Evolutionary conservation across 495 filamentous ascomycete species (phyloP).

Genomic region (Aspergillus sclerotiicarbonarius): DNA sequence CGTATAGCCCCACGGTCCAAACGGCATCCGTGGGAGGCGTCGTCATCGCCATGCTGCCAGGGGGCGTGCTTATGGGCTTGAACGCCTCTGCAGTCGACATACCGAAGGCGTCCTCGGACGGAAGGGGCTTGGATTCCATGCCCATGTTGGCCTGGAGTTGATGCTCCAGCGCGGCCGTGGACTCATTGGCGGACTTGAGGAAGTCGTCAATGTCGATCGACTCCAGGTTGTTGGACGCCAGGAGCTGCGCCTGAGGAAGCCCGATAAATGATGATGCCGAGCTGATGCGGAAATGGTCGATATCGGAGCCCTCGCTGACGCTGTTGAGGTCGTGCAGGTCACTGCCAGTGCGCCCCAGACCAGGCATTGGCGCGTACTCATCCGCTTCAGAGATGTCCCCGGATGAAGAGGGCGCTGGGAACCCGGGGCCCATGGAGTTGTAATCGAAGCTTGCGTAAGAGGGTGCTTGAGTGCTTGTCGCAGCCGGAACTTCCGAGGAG

Average conservation of each 20-base stretch:
- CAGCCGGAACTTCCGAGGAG: slow-evolving; percentile 51
- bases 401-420: slow-evolving; percentile 65
- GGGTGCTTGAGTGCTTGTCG: slow-evolving; percentile 67
- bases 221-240: slow-evolving; percentile 54
- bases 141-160: slow-evolving; percentile 46
- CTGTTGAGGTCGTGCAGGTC: slow-evolving; percentile 47
- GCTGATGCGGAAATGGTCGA: slow-evolving; percentile 52
- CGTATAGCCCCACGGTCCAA: slow-evolving; percentile 40
- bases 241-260: slow-evolving; percentile 48
- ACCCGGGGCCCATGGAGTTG: slow-evolving; percentile 46
- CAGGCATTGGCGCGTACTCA: slow-evolving; percentile 52
- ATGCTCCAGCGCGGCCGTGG: slow-evolving; percentile 46
- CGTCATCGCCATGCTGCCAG: slow-evolving; percentile 22
- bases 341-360: slow-evolving; percentile 28
- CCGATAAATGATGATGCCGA: slow-evolving; percentile 54
- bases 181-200: slow-evolving; percentile 52
- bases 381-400: slow-evolving; percentile 75
- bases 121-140: slow-evolving; percentile 36
- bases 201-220: slow-evolving; percentile 63
- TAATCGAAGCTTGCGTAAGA: slow-evolving; percentile 69
- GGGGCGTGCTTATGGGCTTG: slow-evolving; percentile 23
- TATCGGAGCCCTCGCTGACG: slow-evolving; percentile 55
- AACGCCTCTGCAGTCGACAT: slow-evolving; percentile 31
- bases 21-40: slow-evolving; percentile 34
- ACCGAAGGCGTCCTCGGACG: slow-evolving; percentile 34